Base-by-base conservation (phyloP, 768 basidiomycete genomes). In the Chalciporus sphaerocephalus region DNA sequence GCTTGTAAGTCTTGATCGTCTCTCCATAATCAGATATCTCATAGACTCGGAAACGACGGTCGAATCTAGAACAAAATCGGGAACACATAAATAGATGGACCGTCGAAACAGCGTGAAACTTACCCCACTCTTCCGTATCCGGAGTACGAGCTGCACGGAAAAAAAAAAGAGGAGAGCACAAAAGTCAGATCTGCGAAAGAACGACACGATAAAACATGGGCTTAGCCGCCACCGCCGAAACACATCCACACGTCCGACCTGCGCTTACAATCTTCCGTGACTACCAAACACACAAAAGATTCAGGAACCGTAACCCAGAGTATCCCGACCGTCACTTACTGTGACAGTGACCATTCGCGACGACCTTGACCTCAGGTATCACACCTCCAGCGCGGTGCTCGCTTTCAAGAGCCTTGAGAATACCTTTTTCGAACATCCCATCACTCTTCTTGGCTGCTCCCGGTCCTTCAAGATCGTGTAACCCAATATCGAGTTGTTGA, bases 281-380 rank as follows among this genome's bases (percentile, higher is more conserved):
- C 88, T 88, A 46, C 9, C 42, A 36, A 17, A 15, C 8, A 15
- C 30, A 32, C n/a, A 6, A 32, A 6, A 39, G 21, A 9, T n/a
- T n/a, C n/a, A n/a, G n/a, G n/a, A 42, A 15, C 51, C 17, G 12
- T 22, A 38, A 15, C 16, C 16, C 3, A 5, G 15, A 0, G 6
- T 18, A 6, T 15, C 18, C 25, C 27, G 7, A 24, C 10, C 17
- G n/a, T 23, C 16, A 68, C 79, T 48, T 25, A 87, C 88, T 62
- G 66, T 97, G 95, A 59, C 80, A 85, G 60, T 98, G 95, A 0
- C 94, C 95, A 64, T 96, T 92, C 18, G 79, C 85, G 13, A 95
- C 74, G 2, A 88, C 87, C 66, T 95, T 95, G 35, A 94, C 86
- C 57, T 94, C 93, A 0, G 70, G 75, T 22, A 72, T 65, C 39